Conservation (phyloP, 2,329 filamentous ascomycete species). For the Knoxdaviesia proteae region DNA sequence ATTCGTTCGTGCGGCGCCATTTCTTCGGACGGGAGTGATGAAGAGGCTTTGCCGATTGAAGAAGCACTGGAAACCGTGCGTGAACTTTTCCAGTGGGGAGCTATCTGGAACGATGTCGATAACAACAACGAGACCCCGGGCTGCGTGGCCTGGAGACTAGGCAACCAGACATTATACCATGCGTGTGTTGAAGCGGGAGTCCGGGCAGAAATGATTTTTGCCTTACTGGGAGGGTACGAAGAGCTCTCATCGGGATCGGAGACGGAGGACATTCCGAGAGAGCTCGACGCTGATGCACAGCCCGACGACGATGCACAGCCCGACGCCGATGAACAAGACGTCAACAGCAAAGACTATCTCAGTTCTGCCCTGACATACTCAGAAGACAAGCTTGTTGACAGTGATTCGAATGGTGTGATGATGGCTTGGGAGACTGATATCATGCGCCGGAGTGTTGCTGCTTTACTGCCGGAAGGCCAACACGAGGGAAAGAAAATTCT, state of each 20-base stretch:
- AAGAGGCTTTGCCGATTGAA: constrained; percentile 25
- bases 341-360: constrained; percentile 49
- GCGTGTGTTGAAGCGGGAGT: constrained; percentile 78
- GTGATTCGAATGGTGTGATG: constrained; percentile 69
- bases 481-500: constrained; percentile 43
- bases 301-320: constrained; percentile 14
- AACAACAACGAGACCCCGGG: constrained; percentile 73
- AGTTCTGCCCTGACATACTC: constrained; percentile 44
- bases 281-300: constrained; percentile 17
- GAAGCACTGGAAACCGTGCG: constrained; percentile 47
- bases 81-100: constrained; percentile 67
- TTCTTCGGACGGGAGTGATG: constrained; percentile 10
- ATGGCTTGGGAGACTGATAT: constrained; percentile 84
- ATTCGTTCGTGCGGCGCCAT: constrained; percentile 50
- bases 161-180: constrained; percentile 51
- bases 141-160: constrained; percentile 56
- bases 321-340: constrained; percentile 19
- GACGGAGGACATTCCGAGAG: constrained; percentile 23
- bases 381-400: constrained; percentile 48
- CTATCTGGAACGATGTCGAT: constrained; percentile 95
- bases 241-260: constrained; percentile 37
- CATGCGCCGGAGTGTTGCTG: constrained; percentile 57
- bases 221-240: constrained; percentile 65
- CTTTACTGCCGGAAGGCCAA: constrained; percentile 27
- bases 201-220: constrained; percentile 70